Evolutionary conservation across 108 stramenopile genomes (phyloP), one percentile per base, ranked within the genome.

Genomic region (Mediolabrus comicus): DNA sequence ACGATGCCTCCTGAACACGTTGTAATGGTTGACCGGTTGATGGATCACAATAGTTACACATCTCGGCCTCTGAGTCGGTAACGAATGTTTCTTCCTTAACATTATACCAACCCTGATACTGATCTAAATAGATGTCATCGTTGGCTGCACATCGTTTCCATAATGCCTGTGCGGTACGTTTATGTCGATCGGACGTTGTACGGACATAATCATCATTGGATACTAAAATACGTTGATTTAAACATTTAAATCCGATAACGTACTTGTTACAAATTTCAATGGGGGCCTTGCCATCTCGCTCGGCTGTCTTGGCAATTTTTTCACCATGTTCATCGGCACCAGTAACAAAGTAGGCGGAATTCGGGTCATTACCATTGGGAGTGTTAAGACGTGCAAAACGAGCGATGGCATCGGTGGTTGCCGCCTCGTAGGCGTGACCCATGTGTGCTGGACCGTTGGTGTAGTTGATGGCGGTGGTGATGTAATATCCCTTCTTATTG

Each of bases 381-480:
- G 22, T 38, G 49, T 69, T 58, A 43, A 92, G 36, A 41, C 98
- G 95, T 13, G 87, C 76, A 63, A 91, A 98, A 0, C 98, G 81
- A 14, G 95, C 88, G 46, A 99, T 83, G 24, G 95, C 95, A 80
- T 99, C 98, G 31, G 95, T 62, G 12, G 96, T 86, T 30, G 95
- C 83, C 11, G 90, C 97, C 72, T 98, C 98, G 82, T 99, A 98
- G 13, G 99, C 99, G 66, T 99, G 98, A 6, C 99, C 99, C 88
- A 98, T 98, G 81, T 99, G 98, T 33, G 97, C 97, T 17, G 96
- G 84, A 35, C 98, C 98, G 69, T 99, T 99, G 71, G 98, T 97
- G 90, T 99, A 99, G 80, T 98, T 98, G 84, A 99, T 99, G 43
- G 99, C 98, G n/a, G 99, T 99, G 31, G 98, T 99, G 41, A 98